These are phyloP conservation scores for Aspergillus versicolor DNA, from an alignment of 2,329 filamentous ascomycete species.

Conservation along the genomic window DNA sequence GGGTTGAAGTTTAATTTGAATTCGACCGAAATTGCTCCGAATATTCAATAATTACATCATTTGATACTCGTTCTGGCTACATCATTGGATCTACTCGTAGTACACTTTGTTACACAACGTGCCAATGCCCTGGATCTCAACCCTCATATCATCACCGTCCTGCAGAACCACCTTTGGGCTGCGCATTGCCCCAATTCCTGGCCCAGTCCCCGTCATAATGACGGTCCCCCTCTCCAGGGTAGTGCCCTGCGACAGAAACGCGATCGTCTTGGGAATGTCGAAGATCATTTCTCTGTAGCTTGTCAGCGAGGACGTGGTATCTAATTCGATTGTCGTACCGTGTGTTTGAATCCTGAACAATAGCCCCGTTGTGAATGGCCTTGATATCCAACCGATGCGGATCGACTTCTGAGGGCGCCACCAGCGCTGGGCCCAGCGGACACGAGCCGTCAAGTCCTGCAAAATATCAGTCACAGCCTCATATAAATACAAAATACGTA, in stretches of 20 bases:
- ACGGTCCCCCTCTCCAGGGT: conserved; percentile 40
- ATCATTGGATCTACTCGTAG: too few species aligned
- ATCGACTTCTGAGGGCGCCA: conserved; percentile 33
- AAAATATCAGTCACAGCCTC: not conserved
- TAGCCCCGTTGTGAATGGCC: conserved; percentile 35
- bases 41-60: too few species aligned
- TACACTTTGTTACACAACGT: conserved; percentile 39
- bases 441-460: conserved; percentile 32
- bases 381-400: conserved; percentile 34
- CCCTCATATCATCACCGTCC: conserved; percentile 40
- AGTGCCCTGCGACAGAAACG: conserved; percentile 39
- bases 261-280: conserved; percentile 35
- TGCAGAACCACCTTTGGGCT: conserved; percentile 41
- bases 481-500: too few species aligned
- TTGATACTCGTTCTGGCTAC: too few species aligned
- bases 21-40: not conserved
- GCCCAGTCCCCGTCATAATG: conserved; percentile 43
- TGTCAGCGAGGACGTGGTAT: too few species aligned
- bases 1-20: not conserved
- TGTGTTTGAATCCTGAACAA: conserved; percentile 28
- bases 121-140: conserved; percentile 39
- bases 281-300: conserved; percentile 38
- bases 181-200: conserved; percentile 45
- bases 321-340: not conserved
- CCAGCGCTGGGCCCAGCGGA: conserved; percentile 39